phyloP scores from a whole-genome alignment of 2,329 filamentous ascomycete species.

The Botrytis tulipae region DNA sequence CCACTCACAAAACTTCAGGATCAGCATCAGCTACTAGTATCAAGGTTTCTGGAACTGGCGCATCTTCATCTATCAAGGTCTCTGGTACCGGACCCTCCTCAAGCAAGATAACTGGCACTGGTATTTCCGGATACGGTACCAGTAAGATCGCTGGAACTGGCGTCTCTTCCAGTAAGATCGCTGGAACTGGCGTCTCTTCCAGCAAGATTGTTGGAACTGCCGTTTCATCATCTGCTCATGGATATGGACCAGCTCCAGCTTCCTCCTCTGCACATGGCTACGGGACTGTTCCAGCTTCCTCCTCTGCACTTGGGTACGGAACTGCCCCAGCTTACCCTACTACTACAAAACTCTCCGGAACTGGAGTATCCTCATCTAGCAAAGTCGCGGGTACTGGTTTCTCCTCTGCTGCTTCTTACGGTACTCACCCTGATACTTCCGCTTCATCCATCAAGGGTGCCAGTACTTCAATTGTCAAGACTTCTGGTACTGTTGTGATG shows the following conservation, averaged over 20 bases:
- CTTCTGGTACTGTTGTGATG: neutral
- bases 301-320: neutral
- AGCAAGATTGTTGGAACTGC: neutral
- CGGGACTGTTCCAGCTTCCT: neutral
- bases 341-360: slow-evolving; percentile 2
- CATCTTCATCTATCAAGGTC: neutral
- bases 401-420: neutral
- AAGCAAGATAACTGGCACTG: neutral
- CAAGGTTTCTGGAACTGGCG: neutral
- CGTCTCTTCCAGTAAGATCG: neutral
- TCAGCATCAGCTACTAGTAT: neutral
- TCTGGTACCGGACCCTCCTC: neutral
- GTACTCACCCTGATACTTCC: neutral
- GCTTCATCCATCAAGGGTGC: neutral
- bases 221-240: neutral
- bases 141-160: neutral
- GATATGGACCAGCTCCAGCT: neutral
- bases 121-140: neutral
- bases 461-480: neutral
- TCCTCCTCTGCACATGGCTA: neutral
- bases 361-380: neutral
- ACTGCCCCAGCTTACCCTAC: neutral
- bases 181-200: neutral
- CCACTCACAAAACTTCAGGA: neutral
- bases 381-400: neutral